Base-by-base conservation (phyloP, 2,329 filamentous ascomycete species). In the Hymenoscyphus linearis region DNA sequence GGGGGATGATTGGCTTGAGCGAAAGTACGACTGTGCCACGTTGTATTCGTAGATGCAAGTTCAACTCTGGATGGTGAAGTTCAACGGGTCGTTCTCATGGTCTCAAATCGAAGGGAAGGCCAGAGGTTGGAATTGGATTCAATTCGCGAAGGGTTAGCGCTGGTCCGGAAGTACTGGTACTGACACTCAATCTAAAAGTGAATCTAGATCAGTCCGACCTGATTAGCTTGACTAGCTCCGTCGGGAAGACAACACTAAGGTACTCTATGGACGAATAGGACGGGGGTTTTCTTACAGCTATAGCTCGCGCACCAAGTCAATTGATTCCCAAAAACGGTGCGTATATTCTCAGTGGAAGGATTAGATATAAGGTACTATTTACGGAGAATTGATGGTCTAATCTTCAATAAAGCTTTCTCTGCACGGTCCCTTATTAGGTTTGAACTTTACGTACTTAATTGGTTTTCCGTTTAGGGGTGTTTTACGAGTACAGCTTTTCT, bases 1-100 rank as follows among this genome's bases (percentile, higher is more conserved):
- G 53, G 53, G 31, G 52, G 50, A 14, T 52, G 50, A 54, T 54
- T 54, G 52, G 52, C 52, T 54, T 55, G 26, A 55, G 34, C 18
- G 18, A 54, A 34, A 54, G 52, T 54, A 22, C 18, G 31, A 22
- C 52, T 55, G 52, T 55, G 31, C 52, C 52, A 55, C 52, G 25
- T 36, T 34, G 27, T 35, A 36, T 34, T 27, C 6, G 52, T 22
- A 22, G 44, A 50, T 50, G 13, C 44, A 50, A 18, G 44, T 22
- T 18, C 44, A 25, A 50, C 18, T 25, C 13, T 50, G 9, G 44
- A 25, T 50, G 22, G 44, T 50, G 44, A 25, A 7, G 31, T 22
- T 40, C 37, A 25, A 25, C 7, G 13, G 12, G 44, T 22, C 18
- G 18, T 50, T 22, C 13, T 50, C 44, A 50, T 50, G 44, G 44